Evolutionary conservation across 192 early-diverging fungal species (phyloP).

Genomic region (Rhizophagus prolifer): DNA sequence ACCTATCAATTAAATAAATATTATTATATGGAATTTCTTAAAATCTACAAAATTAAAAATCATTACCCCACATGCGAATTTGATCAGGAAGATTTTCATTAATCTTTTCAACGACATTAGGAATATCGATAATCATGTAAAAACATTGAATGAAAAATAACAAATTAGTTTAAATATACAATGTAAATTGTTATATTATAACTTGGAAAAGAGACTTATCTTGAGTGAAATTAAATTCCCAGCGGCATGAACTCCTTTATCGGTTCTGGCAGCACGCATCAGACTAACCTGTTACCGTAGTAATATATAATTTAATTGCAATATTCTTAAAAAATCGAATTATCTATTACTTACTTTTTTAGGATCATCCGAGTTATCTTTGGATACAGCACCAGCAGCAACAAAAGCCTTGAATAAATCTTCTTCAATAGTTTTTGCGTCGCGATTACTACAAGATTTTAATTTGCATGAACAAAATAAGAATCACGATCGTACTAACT

Average conservation of each 20-base stretch:
- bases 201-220: slow-evolving; percentile 6
- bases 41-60: background rate
- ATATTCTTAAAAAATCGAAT: background rate
- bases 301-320: background rate
- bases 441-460: slow-evolving; percentile 61
- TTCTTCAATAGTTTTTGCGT: slow-evolving; percentile 81
- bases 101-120: slow-evolving; percentile 72
- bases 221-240: slow-evolving; percentile 94
- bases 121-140: slow-evolving; percentile 72
- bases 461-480: background rate
- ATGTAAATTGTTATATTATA: background rate
- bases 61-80: slow-evolving; percentile 83
- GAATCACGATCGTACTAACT: background rate
- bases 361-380: slow-evolving; percentile 82
- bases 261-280: slow-evolving; percentile 91
- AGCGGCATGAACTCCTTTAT: slow-evolving; percentile 98
- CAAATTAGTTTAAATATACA: background rate
- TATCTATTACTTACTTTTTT: slow-evolving; percentile 51
- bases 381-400: slow-evolving; percentile 77
- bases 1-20: slow-evolving; percentile 39
- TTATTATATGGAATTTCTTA: background rate
- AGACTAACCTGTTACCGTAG: slow-evolving; percentile 62
- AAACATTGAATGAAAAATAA: background rate
- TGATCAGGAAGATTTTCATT: slow-evolving; percentile 84
- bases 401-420: slow-evolving; percentile 88